Base-by-base conservation (phyloP, 495 filamentous ascomycete species). In the Annulohypoxylon bovei region DNA sequence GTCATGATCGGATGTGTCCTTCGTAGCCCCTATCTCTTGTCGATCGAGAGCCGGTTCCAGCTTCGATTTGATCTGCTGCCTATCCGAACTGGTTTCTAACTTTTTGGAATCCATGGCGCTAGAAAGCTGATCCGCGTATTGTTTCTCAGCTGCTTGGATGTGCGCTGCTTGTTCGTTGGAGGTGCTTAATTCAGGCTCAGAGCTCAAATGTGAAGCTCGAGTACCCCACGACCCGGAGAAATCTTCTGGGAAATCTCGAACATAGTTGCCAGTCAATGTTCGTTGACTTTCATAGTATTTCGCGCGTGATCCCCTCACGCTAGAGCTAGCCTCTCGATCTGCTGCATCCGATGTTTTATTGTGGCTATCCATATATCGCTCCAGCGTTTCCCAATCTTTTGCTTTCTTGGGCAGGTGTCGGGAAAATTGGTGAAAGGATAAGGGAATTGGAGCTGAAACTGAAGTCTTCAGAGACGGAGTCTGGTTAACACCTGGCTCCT, bases 231-330 rank as follows among this genome's bases (percentile, higher is more conserved):
- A 68, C 6, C 65, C 66, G 16, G 80, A 71, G 55, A 82, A 82
- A 2, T 85, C 83, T 47, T 82, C 81, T 0, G 83, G 80, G 50
- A 84, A 84, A 69, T 84, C 81, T 12, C 78, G 79, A 9, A 77
- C 76, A 66, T 77, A 82, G 54, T 81, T 83, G 3, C 82, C 83
- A 20, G 78, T 81, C 33, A 86, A 62, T 14, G 18, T 22, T 5
- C 5, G n/a, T 52, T 76, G 59, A 28, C 54, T 30, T 49, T 52
- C 58, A 49, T 47, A 39, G 11, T 20, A 35, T 33, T 64, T 69
- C 6, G 60, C 57, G 46, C 69, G 73, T 12, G 58, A 58, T 16
- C 77, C 68, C 32, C 50, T 60, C 7, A 80, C 32, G 42, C 70
- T 68, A n/a, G 68, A 56, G 8, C 62, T 78, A 18, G 78, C 67